Evolutionary conservation across 768 basidiomycete genomes (phyloP), one percentile per base, ranked within the genome.

Genomic region (Lyophyllum atratum): DNA sequence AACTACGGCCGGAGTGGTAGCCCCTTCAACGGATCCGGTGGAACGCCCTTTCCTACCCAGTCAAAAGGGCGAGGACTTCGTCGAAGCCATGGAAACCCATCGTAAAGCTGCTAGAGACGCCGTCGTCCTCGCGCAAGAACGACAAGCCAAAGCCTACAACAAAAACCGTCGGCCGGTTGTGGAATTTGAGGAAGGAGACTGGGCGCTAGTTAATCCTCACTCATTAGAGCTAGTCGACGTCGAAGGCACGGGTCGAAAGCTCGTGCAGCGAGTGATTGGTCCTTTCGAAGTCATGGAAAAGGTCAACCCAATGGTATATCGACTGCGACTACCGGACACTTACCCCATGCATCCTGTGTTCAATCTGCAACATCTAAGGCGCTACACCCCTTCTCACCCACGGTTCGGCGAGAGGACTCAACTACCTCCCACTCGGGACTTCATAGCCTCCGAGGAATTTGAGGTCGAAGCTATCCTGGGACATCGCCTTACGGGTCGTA

Each of bases 321-420:
- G 64, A 3, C 42, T 71, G 1, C 58, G 61, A 0, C 61, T 71
- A 1, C 63, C 65, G 1, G 61, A 64, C 49, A 55, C 59, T 2
- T 72, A 68, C 39, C 67, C 66, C 0, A 67, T 66, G 62, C 64
- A 66, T 19, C 64, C 66, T 0, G 57, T 71, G 0, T 54, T 72
- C 34, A 37, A 37, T 14, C 7, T 47, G 11, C n/a, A 47, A 14
- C 45, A 47, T n/a, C 24, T 47, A 22, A 24, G n/a, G 17, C 17
- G 22, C n/a, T 47, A 47, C 22, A 25, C 15, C 5, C 45, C 24
- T 15, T 25, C 45, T 4, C 10, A 25, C 21, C 22, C 25, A 17
- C 15, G 10, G 7, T 29, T 26, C 15, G 45, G 45, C 5, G 45
- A 47, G 14, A 8, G 45, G 26, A 22, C 45, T 11, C 10, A 7